Base-by-base conservation (phyloP, 73 alveolate species). In the Paramecium pentaurelia region DNA sequence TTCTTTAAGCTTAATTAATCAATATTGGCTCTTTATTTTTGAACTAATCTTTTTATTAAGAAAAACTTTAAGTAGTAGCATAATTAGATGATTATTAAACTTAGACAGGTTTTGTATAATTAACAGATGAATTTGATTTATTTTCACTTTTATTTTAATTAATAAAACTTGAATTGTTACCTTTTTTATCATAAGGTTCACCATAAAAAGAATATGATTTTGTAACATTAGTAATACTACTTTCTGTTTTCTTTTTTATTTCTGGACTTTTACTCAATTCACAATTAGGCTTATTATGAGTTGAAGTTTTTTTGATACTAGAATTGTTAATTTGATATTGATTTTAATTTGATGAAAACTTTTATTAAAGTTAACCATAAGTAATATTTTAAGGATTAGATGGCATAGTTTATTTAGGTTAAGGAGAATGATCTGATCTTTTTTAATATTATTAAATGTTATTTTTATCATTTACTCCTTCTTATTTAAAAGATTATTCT, bases 391-490 rank as follows among this genome's bases (percentile, higher is more conserved):
- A 37, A 30, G 87, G 87, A 16, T 73, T 37, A 6, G 87, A 73
- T 30, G 71, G 58, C 44, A 80, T 47, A 22, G 73, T 25, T 47
- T 80, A 32, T 47, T 80, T 80, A 1, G 71, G 73, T 80, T 42
- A 44, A 10, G 91, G 91, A 40, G 91, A 80, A 27, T 80, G 32
- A 80, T 80, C 91, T 14, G 60, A 75, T 75, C 38, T 80, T 11
- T 42, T 80, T 49, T 40, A 51, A 36, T 20, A 4, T n/a, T 30
- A 28, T 64, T 80, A 25, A 7, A 16, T 0, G 16, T 60, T 42
- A 5, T 6, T 36, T 49, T 80, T 80, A 40, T 80, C 91, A 14
- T 16, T 47, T 22, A 27, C 8, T 22, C 20, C 45, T 2, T 80
- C 73, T 4, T 20, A 30, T 42, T 25, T 80, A 80, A 7, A 14